A percentile compares a stretch with the other conserved stretches of the same genome.
These are phyloP conservation scores for Candida ulmi DNA, from an alignment of 805 yeast genomes.

Conservation along the genomic window DNA sequence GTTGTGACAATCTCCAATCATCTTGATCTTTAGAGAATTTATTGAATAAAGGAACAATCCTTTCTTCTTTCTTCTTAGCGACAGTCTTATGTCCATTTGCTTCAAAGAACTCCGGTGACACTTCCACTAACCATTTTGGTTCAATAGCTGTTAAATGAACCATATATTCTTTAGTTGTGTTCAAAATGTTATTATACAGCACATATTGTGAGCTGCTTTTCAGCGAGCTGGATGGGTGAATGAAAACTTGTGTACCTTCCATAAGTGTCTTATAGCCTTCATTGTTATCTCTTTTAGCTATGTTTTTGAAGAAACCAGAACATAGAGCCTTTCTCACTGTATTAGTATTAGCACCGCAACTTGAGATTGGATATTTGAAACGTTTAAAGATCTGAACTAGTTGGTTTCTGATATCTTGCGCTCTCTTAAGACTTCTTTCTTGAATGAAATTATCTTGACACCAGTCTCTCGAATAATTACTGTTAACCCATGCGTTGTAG, in stretches of 20 bases:
- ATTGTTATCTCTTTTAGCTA: constrained; percentile 60
- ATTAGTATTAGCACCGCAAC: constrained; percentile 54
- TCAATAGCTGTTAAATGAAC: constrained; percentile 80
- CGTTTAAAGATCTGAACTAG: constrained; percentile 50
- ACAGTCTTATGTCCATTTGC: constrained; percentile 41
- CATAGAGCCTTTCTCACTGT: constrained; percentile 55
- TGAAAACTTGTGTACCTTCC: constrained; percentile 68
- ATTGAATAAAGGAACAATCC: constrained; percentile 69
- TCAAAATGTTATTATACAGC: constrained; percentile 71
- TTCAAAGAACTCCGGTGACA: constrained; percentile 70
- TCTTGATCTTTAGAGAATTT: constrained; percentile 54
- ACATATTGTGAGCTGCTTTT: constrained; percentile 70
- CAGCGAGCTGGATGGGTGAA: constrained; percentile 84
- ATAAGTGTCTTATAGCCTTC: constrained; percentile 69
- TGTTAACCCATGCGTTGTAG: constrained; percentile 68
- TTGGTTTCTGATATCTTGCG: constrained; percentile 76
- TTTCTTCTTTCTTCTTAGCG: constrained; percentile 44
- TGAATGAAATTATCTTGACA: constrained; percentile 79
- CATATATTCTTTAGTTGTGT: constrained; percentile 89
- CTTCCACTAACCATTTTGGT: constrained; percentile 69
- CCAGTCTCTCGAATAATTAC: constrained; percentile 59
- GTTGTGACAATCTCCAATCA: constrained; percentile 58
- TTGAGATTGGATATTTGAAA: constrained; percentile 36
- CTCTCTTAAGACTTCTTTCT: constrained; percentile 67
- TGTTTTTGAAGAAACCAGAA: constrained; percentile 63